Percentiles rank a stretch among this genome's conserved stretches.
Evolutionary conservation across 805 yeast genomes (phyloP).

Genomic region (Clavispora phyllophila): DNA sequence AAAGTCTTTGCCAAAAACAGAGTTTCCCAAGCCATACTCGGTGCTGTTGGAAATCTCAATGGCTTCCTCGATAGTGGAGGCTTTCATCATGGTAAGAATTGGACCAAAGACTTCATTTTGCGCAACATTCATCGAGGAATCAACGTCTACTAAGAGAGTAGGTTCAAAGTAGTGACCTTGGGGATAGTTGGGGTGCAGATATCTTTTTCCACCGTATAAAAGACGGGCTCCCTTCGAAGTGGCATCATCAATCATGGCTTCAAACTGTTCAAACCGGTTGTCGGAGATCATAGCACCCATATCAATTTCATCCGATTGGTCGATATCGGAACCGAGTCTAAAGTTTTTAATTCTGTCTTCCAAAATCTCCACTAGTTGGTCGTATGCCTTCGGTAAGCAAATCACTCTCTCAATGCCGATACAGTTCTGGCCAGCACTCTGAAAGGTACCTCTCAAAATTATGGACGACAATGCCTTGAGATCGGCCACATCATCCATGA

Average conservation of each 20-base stretch:
- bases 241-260: conserved; percentile 65
- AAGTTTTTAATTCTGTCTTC: conserved; percentile 52
- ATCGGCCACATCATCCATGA: conserved; percentile 73
- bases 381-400: conserved; percentile 68
- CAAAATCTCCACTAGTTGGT: conserved; percentile 52
- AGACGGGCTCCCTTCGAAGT: conserved; percentile 76
- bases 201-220: conserved; percentile 75
- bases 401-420: conserved; percentile 95
- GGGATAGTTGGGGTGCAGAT: conserved; percentile 86
- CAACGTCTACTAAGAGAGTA: conserved; percentile 79
- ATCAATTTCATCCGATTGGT: conserved; percentile 84
- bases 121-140: conserved; percentile 69
- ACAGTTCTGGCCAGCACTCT: conserved; percentile 96
- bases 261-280: conserved; percentile 64
- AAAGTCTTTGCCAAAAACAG: conserved; percentile 73
- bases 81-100: conserved; percentile 72
- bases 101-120: conserved; percentile 95
- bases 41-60: conserved; percentile 76
- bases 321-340: conserved; percentile 86
- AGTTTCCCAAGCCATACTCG: conserved; percentile 85
- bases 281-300: conserved; percentile 94
- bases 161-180: conserved; percentile 94
- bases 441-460: conserved; percentile 92
- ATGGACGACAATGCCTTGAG: conserved; percentile 56
- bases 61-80: conserved; percentile 61